Percentiles rank a stretch among this genome's conserved stretches.
These are phyloP conservation scores for Metschnikowia santaceciliae DNA, from an alignment of 805 yeast genomes.

Conservation along the genomic window DNA sequence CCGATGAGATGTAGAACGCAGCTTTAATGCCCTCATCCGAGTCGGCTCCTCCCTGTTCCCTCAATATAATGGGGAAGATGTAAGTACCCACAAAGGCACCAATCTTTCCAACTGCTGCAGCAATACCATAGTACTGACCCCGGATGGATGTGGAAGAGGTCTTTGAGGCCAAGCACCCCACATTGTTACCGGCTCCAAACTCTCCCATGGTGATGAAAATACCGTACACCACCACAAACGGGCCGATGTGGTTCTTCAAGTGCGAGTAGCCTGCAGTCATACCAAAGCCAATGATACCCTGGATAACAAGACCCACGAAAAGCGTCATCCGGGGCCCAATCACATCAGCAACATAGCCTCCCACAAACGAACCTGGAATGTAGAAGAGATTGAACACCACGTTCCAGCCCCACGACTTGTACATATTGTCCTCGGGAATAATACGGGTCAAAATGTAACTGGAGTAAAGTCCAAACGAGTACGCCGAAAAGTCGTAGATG, in stretches of 20 bases:
- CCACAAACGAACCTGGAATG: conserved; percentile 84
- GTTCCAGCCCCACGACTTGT: conserved; percentile 87
- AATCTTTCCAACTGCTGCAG: conserved; percentile 87
- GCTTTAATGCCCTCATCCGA: conserved; percentile 58
- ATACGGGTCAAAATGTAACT: conserved; percentile 59
- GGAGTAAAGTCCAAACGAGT: conserved; percentile 84
- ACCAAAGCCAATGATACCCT: conserved; percentile 75
- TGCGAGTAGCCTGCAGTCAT: conserved; percentile 69
- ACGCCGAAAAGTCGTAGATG: conserved; percentile 81
- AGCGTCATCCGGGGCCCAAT: conserved; percentile 87
- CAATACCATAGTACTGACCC: conserved; percentile 87
- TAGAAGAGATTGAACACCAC: conserved; percentile 84
- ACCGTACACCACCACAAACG: conserved; percentile 83
- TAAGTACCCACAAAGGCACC: conserved; percentile 93
- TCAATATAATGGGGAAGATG: conserved; percentile 78
- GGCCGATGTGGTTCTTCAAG: conserved; percentile 62
- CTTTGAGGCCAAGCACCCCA: conserved; percentile 83
- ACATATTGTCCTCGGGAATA: conserved; percentile 58
- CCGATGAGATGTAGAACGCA: conserved; percentile 79
- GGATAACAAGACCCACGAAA: conserved; percentile 61
- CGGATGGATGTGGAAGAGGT: conserved; percentile 83
- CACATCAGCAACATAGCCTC: conserved; percentile 82
- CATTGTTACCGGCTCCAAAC: conserved; percentile 91
- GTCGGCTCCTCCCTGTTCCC: conserved; percentile 47
- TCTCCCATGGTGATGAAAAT: conserved; percentile 85